phyloP scores from a whole-genome alignment of 768 basidiomycete genomes.

The Suillus alpinus region DNA sequence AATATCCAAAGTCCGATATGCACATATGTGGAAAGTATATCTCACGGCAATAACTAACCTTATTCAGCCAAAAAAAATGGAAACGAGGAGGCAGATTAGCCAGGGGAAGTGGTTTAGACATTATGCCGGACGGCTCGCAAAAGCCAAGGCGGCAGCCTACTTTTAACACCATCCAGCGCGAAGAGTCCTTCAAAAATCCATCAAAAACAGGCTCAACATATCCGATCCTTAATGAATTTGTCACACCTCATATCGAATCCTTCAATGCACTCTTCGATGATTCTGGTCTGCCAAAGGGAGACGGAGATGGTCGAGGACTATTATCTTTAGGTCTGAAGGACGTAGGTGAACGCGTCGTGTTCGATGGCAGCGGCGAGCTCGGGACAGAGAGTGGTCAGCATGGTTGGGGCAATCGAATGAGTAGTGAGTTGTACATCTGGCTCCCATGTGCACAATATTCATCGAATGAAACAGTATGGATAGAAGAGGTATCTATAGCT shows the following conservation, averaged over 20 bases:
- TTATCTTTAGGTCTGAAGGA: constrained; percentile 77
- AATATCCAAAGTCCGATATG: constrained; percentile 15
- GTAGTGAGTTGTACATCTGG: constrained; percentile 53
- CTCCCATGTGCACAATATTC: constrained; percentile 9
- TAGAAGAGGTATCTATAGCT: constrained; percentile 80
- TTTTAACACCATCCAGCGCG: constrained; percentile 81
- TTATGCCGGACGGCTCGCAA: constrained; percentile 53
- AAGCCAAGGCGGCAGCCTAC: constrained; percentile 45
- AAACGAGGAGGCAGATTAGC: not conserved
- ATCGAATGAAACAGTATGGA: constrained; percentile 66
- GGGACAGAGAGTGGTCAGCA: constrained; percentile 50
- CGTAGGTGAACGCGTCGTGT: constrained; percentile 89
- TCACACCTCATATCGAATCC: constrained; percentile 89
- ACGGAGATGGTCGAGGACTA: constrained; percentile 77
- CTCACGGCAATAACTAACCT: constrained; percentile 19
- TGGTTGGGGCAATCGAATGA: constrained; percentile 81
- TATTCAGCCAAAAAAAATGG: constrained; percentile 13
- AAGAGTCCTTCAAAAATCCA: constrained; percentile 76
- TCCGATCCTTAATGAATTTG: constrained; percentile 87
- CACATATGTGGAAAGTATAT: constrained; percentile 21
- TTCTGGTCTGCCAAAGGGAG: constrained; percentile 70
- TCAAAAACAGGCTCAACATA: constrained; percentile 65
- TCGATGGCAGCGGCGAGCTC: constrained; percentile 66
- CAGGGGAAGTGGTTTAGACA: constrained; percentile 1
- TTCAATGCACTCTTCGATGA: constrained; percentile 98